Base-by-base conservation (phyloP, 768 basidiomycete species). In the Leccinellum luteum region DNA sequence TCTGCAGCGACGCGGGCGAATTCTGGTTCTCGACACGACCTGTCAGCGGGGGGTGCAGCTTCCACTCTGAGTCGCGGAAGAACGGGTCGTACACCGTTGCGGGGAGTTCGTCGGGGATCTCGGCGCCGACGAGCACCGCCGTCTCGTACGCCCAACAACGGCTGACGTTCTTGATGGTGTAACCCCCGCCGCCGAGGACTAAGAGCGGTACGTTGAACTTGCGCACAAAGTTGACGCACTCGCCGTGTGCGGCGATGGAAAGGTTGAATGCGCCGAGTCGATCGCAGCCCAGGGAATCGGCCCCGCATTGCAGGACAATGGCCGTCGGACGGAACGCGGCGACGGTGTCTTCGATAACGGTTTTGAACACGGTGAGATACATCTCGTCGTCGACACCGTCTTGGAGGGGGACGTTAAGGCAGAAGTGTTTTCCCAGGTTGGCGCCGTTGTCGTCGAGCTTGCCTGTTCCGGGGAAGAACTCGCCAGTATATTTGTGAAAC, bases 61-160 rank as follows among this genome's bases (percentile, higher is more conserved):
- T 90, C 86, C 90, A 96, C 45, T 95, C 81, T 0, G 89, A 90
- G 62, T 96, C 94, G 17, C 84, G 85, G 75, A 97, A 99, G 74
- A 94, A 98, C 6, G 89, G 80, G 66, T 97, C 92, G 74, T 98
- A 99, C 1, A 91, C 85, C 1, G 94, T 98, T 23, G 78, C 76
- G 0, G 96, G 96, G 9, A 99, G 85, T 58, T 89, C 86, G 74
- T 96, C 89, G 0, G 94, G 89, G 28, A 99, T 83, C 35, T 81
- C 74, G 0, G 87, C 83, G 15, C 91, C 93, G 48, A 97, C 87
- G 8, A 96, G 85, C 1, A 98, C 90, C 13, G 92, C 87, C 0
- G 97, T 99, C 73, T 99, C 96, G 77, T 99, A 96, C 32, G 96
- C 88, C 96, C 96, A 99, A 69, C 96, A 99, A n/a, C 96, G 85